These are phyloP conservation scores for Persicaria tinctoria DNA, from an alignment of 148 eudicot species.

Conservation along the genomic window DNA sequence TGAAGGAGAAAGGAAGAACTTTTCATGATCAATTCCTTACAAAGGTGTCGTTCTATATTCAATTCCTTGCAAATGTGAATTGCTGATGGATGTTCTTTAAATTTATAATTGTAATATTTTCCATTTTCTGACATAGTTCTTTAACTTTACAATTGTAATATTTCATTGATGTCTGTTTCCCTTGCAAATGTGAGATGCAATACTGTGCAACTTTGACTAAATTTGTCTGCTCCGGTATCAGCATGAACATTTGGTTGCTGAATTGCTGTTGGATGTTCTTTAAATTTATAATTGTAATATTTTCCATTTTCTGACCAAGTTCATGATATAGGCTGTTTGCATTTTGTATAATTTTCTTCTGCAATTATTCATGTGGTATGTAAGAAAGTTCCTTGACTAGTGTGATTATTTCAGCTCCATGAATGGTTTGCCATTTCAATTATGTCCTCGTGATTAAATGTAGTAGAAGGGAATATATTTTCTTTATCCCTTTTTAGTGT, in stretches of 20 bases:
- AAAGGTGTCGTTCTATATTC: slow-evolving; percentile 42
- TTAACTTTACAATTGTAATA: too few species aligned
- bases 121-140: background rate
- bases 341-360: background rate
- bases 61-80: background rate
- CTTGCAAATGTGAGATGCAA: background rate
- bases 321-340: background rate
- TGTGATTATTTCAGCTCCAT: background rate
- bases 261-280: background rate
- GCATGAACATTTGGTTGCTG: background rate
- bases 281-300: background rate
- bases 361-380: background rate
- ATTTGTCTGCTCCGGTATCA: background rate
- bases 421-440: background rate
- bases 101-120: background rate
- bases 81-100: background rate
- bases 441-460: background rate
- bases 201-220: background rate
- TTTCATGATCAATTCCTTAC: slow-evolving; percentile 92
- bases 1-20: slow-evolving; percentile 93
- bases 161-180: background rate
- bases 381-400: background rate
- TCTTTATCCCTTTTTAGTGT: background rate
- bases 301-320: background rate
- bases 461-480: background rate